Conservation (phyloP, 2,329 filamentous ascomycete genomes). For the Stagonosporopsis tanaceti region DNA sequence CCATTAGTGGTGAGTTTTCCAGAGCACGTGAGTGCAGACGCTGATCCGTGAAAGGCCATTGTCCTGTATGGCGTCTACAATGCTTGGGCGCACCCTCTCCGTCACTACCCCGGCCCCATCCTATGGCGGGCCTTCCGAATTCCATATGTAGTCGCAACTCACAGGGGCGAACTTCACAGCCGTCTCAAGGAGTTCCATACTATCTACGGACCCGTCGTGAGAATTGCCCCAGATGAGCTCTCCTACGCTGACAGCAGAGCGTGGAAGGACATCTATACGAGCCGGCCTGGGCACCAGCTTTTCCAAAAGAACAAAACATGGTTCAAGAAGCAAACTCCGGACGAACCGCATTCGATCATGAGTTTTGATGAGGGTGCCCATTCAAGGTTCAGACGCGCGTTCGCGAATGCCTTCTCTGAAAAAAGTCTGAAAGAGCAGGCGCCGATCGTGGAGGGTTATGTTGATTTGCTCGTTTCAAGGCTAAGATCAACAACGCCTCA, state of each 20-base stretch:
- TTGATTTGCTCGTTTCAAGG: conserved; percentile 31
- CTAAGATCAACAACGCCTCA: conserved; percentile 9
- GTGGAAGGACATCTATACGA: conserved; percentile 43
- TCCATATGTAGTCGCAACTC: conserved; percentile 38
- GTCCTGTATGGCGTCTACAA: conserved; percentile 37
- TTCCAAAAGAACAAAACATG: conserved; percentile 36
- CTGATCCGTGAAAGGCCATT: conserved; percentile 8
- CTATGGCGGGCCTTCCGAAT: conserved; percentile 39
- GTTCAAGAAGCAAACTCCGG: conserved; percentile 37
- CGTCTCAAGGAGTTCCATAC: conserved; percentile 34
- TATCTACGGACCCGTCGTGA: conserved; percentile 38
- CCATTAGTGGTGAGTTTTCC: not conserved
- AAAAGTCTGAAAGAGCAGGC: conserved; percentile 36
- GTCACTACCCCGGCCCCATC: conserved; percentile 38
- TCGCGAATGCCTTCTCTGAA: conserved; percentile 40
- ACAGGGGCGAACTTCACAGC: conserved; percentile 37
- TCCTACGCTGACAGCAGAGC: conserved; percentile 36
- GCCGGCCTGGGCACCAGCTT: conserved; percentile 30
- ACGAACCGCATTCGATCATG: conserved; percentile 38
- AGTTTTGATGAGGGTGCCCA: conserved; percentile 34
- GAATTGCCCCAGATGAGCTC: conserved; percentile 42
- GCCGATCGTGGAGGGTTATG: conserved; percentile 35
- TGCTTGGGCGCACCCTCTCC: conserved; percentile 36
- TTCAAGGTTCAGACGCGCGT: conserved; percentile 33
- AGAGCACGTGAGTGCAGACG: no score